Percentiles rank a stretch among this genome's conserved stretches.
phyloP scores from a whole-genome alignment of 352 stramenopile genomes.

The Peronospora farinosa region DNA sequence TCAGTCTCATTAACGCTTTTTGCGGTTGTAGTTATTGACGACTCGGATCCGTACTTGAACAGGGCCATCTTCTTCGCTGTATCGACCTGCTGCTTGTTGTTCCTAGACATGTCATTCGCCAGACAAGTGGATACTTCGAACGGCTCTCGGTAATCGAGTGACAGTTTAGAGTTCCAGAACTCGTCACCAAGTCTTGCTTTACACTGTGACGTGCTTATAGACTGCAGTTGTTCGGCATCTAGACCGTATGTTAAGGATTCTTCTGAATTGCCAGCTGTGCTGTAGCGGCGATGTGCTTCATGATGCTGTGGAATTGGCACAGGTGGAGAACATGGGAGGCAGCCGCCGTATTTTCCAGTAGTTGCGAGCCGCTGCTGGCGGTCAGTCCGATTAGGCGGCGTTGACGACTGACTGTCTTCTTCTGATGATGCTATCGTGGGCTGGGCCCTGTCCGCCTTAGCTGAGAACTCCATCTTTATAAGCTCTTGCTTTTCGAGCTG shows the following conservation, averaged over 20 bases:
- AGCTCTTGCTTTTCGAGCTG: slow-evolving; percentile 34
- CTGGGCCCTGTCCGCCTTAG: neutral
- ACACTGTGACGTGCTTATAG: slow-evolving; percentile 33
- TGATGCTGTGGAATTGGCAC: slow-evolving; percentile 44
- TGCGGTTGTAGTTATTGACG: slow-evolving; percentile 30
- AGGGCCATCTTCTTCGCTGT: slow-evolving; percentile 2
- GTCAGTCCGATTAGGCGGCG: slow-evolving; percentile 20
- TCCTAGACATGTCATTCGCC: slow-evolving; percentile 4
- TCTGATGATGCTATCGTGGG: slow-evolving; percentile 5
- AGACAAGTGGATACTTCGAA: slow-evolving; percentile 32
- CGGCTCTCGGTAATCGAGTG: slow-evolving; percentile 55
- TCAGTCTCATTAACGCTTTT: slow-evolving; percentile 36
- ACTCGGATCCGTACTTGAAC: slow-evolving; percentile 25
- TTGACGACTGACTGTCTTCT: slow-evolving; percentile 1
- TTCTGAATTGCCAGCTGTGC: slow-evolving; percentile 14
- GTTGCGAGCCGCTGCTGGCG: slow-evolving; percentile 25
- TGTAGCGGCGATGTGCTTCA: slow-evolving; percentile 27
- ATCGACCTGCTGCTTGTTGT: slow-evolving; percentile 2
- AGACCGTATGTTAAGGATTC: slow-evolving; percentile 12
- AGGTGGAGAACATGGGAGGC: slow-evolving; percentile 36
- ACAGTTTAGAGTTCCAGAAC: slow-evolving; percentile 72
- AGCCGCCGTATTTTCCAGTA: slow-evolving; percentile 3
- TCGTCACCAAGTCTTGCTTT: slow-evolving; percentile 54
- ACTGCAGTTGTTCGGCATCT: slow-evolving; percentile 11
- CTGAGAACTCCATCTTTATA: slow-evolving; percentile 11